Evolutionary conservation across 345 rosid genomes (phyloP).

Genomic region (Litchi chinensis): DNA sequence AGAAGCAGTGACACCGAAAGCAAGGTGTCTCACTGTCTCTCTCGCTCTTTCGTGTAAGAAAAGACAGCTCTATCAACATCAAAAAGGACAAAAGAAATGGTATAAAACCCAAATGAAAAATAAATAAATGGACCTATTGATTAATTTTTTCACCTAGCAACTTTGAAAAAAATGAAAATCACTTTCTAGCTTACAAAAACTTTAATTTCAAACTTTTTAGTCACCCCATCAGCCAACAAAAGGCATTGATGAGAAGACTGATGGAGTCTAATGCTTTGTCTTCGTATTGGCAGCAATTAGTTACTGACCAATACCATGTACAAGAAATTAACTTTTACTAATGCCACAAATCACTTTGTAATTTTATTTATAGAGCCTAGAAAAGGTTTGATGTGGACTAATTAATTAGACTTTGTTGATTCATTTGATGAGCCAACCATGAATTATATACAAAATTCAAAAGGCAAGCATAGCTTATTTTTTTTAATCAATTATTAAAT

Average conservation of each 20-base stretch:
- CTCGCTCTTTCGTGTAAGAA: too few species aligned
- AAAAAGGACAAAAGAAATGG: too few species aligned
- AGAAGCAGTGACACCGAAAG: too few species aligned
- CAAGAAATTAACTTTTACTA: neutral
- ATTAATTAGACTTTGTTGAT: neutral
- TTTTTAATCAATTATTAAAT: neutral
- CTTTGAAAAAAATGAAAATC: neutral
- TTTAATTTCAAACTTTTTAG: neutral
- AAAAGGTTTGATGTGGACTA: neutral
- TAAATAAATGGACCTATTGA: too few species aligned
- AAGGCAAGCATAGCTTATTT: neutral
- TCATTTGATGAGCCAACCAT: neutral
- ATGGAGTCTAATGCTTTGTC: neutral
- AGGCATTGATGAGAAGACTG: neutral
- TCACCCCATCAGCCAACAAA: neutral
- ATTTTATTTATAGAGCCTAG: neutral
- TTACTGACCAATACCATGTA: neutral
- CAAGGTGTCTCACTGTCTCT: too few species aligned
- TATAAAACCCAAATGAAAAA: too few species aligned
- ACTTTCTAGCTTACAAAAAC: neutral
- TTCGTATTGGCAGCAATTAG: neutral
- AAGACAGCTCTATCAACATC: too few species aligned
- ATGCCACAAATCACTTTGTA: neutral
- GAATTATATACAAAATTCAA: neutral
- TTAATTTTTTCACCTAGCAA: too few species aligned